Evolutionary conservation across 2,329 filamentous ascomycete species (phyloP).

Genomic region (Cytospora piceae): DNA sequence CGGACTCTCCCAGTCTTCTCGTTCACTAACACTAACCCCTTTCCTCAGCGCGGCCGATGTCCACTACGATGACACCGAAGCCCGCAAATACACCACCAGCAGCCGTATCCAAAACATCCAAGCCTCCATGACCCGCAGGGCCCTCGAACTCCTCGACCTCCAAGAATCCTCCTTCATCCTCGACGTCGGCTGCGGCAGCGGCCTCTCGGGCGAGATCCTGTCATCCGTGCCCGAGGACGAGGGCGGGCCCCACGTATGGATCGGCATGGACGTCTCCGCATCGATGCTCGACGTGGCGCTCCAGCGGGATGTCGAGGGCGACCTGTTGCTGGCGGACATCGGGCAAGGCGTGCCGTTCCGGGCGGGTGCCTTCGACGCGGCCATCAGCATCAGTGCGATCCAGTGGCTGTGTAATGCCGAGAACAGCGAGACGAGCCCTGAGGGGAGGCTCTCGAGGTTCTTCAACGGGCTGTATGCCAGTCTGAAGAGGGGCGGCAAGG

Average conservation of each 20-base stretch:
- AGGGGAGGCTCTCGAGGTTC: slow-evolving; percentile 79
- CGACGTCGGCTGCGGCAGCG: slow-evolving; percentile 95
- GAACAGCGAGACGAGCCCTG: slow-evolving; percentile 78
- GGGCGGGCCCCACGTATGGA: slow-evolving; percentile 88
- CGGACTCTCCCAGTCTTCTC: slow-evolving; percentile 23
- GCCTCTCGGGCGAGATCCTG: slow-evolving; percentile 91
- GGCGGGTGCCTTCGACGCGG: slow-evolving; percentile 89
- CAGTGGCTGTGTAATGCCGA: slow-evolving; percentile 99
- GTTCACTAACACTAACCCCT: slow-evolving; percentile 26
- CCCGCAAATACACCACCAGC: slow-evolving; percentile 95
- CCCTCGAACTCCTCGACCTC: slow-evolving; percentile 88
- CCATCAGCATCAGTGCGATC: slow-evolving; percentile 92
- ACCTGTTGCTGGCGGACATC: slow-evolving; percentile 92
- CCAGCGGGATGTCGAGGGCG: slow-evolving; percentile 88
- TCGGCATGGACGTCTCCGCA: slow-evolving; percentile 94
- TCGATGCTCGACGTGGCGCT: slow-evolving; percentile 97
- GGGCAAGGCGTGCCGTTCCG: slow-evolving; percentile 95
- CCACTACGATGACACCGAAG: slow-evolving; percentile 95
- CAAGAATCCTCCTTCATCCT: slow-evolving; percentile 82
- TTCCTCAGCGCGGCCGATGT: slow-evolving; percentile 81
- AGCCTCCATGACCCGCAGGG: slow-evolving; percentile 89
- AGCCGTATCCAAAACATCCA: slow-evolving; percentile 96
- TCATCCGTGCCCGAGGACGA: slow-evolving; percentile 70
- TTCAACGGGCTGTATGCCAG: slow-evolving; percentile 91
- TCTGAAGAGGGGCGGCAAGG: slow-evolving; percentile 80